Conservation (phyloP, 2,329 filamentous ascomycete species). For the Fusarium stilboides region DNA sequence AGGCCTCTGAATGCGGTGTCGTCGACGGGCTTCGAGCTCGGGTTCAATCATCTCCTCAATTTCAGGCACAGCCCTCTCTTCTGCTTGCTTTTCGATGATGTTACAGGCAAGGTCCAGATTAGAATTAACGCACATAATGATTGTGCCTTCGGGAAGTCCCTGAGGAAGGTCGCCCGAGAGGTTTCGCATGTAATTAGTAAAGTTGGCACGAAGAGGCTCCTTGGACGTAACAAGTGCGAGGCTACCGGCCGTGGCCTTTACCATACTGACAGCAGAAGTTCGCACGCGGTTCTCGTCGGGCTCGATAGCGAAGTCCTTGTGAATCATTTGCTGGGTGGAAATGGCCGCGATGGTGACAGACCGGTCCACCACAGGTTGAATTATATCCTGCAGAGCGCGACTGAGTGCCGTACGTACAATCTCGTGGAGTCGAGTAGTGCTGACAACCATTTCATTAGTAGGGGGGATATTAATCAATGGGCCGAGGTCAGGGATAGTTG, state of each 20-base stretch:
- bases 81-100: constrained; percentile 95
- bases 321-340: constrained; percentile 93
- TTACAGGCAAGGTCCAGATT: constrained; percentile 94
- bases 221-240: constrained; percentile 98
- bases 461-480: constrained; percentile 85
- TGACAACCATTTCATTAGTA: constrained; percentile 83
- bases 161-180: constrained; percentile 79
- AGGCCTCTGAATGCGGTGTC: constrained; percentile 80
- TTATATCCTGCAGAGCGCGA: constrained; percentile 94
- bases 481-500: constrained; percentile 87
- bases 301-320: constrained; percentile 96
- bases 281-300: constrained; percentile 89
- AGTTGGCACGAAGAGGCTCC: constrained; percentile 94
- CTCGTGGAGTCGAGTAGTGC: constrained; percentile 75
- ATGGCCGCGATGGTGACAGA: constrained; percentile 99
- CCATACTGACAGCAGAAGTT: constrained; percentile 91
- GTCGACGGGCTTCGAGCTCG: constrained; percentile 83
- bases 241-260: constrained; percentile 93
- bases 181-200: constrained; percentile 93
- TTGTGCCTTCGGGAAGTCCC: constrained; percentile 91
- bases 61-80: constrained; percentile 92
- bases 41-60: constrained; percentile 94
- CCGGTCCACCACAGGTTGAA: constrained; percentile 95
- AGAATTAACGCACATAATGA: constrained; percentile 98
- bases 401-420: constrained; percentile 91